A percentile compares a stretch with the other conserved stretches of the same genome.
Conservation (phyloP, 2,329 filamentous ascomycete species). For the Lasiodiplodia hormozganensis region DNA sequence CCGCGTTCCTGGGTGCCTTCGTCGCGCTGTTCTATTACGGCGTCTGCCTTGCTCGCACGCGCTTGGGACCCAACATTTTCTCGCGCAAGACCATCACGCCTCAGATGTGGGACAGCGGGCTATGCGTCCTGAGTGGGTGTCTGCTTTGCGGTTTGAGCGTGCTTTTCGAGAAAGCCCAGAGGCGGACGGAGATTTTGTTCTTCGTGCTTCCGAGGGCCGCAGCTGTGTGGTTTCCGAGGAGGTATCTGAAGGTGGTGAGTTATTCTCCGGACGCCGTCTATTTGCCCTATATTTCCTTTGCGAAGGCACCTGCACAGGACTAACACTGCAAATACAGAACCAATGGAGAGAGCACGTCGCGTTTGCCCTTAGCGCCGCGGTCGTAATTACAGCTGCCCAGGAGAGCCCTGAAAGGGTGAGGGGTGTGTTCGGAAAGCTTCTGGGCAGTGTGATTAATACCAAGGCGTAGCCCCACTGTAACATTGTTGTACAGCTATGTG, state of each 20-base stretch:
- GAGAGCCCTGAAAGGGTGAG: slow-evolving; percentile 38
- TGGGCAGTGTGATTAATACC: slow-evolving; percentile 32
- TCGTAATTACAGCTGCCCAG: slow-evolving; percentile 41
- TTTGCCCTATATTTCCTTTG: neutral
- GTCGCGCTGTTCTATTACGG: slow-evolving; percentile 84
- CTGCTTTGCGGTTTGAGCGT: slow-evolving; percentile 83
- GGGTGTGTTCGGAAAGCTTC: slow-evolving; percentile 40
- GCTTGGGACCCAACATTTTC: slow-evolving; percentile 73
- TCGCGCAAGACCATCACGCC: slow-evolving; percentile 61
- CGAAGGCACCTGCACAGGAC: neutral
- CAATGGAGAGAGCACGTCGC: slow-evolving; percentile 42
- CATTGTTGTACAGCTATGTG: neutral
- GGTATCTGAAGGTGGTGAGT: slow-evolving; percentile 57
- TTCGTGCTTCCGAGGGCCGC: slow-evolving; percentile 82
- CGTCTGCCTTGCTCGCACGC: slow-evolving; percentile 77
- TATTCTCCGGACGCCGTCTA: neutral
- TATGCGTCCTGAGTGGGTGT: slow-evolving; percentile 77
- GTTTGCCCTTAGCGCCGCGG: slow-evolving; percentile 41
- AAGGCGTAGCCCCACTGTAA: neutral
- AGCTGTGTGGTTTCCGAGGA: slow-evolving; percentile 74
- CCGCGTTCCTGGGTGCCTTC: slow-evolving; percentile 78
- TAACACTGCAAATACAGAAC: slow-evolving; percentile 23
- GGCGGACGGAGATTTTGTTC: slow-evolving; percentile 76
- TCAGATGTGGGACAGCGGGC: slow-evolving; percentile 64
- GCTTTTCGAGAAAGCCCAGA: slow-evolving; percentile 69